phyloP scores from a whole-genome alignment of 371 early-diverging fungal genomes.

The Phascolomyces articulosus region DNA sequence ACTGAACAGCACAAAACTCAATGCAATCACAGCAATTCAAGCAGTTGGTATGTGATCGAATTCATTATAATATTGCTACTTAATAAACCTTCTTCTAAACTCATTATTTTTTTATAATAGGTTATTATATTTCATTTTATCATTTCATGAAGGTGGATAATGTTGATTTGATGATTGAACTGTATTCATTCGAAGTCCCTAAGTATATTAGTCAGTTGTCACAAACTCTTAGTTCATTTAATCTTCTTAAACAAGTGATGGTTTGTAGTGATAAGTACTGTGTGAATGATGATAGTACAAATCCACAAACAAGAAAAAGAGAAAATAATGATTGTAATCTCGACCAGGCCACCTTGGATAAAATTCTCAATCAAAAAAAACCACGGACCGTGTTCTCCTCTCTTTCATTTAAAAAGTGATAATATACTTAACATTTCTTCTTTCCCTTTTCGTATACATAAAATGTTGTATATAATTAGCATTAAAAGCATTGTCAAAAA shows the following conservation, averaged over 20 bases:
- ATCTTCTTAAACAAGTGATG: conserved; percentile 22
- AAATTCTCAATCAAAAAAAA: neutral
- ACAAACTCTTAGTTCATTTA: conserved; percentile 20
- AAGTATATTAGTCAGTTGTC: conserved; percentile 24
- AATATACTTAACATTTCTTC: neutral
- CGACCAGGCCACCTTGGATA: neutral
- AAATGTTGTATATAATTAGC: too few relatives aligned
- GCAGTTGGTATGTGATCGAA: conserved; percentile 21
- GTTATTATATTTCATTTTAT: conserved; percentile 26
- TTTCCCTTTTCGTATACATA: neutral
- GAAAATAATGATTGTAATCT: neutral
- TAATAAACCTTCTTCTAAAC: neutral
- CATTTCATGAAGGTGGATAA: conserved; percentile 20
- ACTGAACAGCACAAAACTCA: conserved; percentile 15
- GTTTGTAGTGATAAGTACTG: conserved; percentile 23
- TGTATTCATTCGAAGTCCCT: conserved; percentile 28
- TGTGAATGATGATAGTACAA: conserved; percentile 3
- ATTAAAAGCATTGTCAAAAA: too few relatives aligned
- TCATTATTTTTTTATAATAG: conserved; percentile 16
- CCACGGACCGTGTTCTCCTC: neutral
- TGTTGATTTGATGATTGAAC: conserved; percentile 24
- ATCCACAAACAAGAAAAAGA: neutral
- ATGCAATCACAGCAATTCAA: conserved; percentile 23
- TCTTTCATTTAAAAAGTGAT: neutral
- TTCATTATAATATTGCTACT: neutral